phyloP scores from a whole-genome alignment of 176 grass and related monocot genomes.

The Carex scoparia region DNA sequence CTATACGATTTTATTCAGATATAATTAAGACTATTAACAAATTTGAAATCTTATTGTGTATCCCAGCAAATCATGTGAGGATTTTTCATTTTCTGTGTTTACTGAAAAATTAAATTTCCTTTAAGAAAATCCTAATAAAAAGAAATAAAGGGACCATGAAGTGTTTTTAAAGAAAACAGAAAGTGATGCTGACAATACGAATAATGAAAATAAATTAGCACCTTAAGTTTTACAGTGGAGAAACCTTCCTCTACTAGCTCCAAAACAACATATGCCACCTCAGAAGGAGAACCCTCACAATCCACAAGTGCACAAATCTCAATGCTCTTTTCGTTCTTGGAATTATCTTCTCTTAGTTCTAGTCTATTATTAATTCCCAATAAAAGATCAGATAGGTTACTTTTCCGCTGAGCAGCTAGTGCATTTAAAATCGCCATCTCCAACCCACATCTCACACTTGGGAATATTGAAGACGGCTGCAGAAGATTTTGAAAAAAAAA shows the following conservation, averaged over 20 bases:
- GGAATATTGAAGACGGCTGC: slow-evolving; percentile 83
- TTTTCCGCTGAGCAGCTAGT: slow-evolving; percentile 41
- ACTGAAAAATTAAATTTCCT: not conserved
- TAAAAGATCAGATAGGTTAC: slow-evolving; percentile 45
- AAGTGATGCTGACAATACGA: not conserved
- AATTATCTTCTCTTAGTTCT: slow-evolving; percentile 27
- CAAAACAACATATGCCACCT: slow-evolving; percentile 65
- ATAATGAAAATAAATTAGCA: slow-evolving; percentile 3
- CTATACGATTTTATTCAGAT: not conserved
- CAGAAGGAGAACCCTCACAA: slow-evolving; percentile 55
- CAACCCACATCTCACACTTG: slow-evolving; percentile 79
- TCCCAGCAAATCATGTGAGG: not conserved
- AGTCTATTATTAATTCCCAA: slow-evolving; percentile 37
- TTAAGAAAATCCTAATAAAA: not conserved
- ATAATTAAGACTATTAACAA: not conserved
- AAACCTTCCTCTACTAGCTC: slow-evolving; percentile 78
- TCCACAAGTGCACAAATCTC: slow-evolving; percentile 83
- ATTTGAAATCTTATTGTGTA: not conserved
- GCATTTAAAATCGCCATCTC: slow-evolving; percentile 99
- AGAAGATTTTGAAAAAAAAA: slow-evolving; percentile 17
- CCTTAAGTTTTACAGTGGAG: slow-evolving; percentile 91
- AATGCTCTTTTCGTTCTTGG: slow-evolving; percentile 41
- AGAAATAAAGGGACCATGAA: not conserved
- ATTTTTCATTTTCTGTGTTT: not conserved
- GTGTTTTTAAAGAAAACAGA: not conserved